phyloP scores from a whole-genome alignment of 345 rosid species.

The Rhizophora apiculata region DNA sequence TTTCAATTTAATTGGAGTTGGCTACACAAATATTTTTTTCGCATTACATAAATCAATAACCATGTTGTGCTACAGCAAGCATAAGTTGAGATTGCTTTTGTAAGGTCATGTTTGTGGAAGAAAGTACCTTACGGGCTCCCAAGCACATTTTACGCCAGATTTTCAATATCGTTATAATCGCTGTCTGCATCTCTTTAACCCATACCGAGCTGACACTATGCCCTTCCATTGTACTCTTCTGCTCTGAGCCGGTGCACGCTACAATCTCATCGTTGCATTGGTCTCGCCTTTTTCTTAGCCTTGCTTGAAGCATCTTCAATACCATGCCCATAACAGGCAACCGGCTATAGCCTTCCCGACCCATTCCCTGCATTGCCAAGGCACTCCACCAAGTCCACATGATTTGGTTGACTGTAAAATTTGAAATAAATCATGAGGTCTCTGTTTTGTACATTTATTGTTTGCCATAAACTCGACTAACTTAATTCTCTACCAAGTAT shows the following conservation, averaged over 20 bases:
- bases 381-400: neutral
- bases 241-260: slow-evolving; percentile 52
- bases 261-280: slow-evolving; percentile 45
- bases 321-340: slow-evolving; percentile 40
- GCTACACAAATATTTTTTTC: too few species aligned
- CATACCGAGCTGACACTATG: slow-evolving; percentile 73
- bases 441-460: neutral
- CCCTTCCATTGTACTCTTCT: slow-evolving; percentile 58
- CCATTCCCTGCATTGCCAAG: slow-evolving; percentile 60
- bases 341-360: slow-evolving; percentile 59
- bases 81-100: neutral
- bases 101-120: too few species aligned
- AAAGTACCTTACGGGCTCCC: slow-evolving; percentile 56
- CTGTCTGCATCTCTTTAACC: slow-evolving; percentile 48
- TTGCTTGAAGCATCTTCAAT: slow-evolving; percentile 51
- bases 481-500: too few species aligned
- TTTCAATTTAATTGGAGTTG: too few species aligned
- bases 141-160: slow-evolving; percentile 54
- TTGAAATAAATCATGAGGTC: neutral
- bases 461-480: too few species aligned
- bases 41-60: too few species aligned
- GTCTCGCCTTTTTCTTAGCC: slow-evolving; percentile 28
- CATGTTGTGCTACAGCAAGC: too few species aligned
- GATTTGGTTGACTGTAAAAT: too few species aligned
- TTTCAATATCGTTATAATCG: slow-evolving; percentile 64